Evolutionary conservation across 148 eudicot species (phyloP).

Genomic region (Rhododendron griersonianum): DNA sequence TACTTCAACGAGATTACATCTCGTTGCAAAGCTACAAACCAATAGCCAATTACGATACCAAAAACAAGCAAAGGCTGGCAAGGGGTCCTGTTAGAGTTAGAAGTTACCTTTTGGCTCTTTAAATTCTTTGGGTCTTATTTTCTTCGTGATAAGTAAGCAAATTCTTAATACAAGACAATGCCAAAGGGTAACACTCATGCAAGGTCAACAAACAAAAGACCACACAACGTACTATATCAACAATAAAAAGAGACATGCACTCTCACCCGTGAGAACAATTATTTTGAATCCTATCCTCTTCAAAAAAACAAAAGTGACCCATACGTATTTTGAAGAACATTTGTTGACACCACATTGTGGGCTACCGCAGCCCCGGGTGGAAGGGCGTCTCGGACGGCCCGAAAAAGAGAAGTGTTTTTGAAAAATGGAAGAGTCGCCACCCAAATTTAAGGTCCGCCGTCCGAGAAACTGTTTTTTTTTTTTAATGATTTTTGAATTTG

Average conservation of each 20-base stretch:
- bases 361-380: too few relatives aligned
- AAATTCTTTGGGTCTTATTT: not conserved
- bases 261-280: not conserved
- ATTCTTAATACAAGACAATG: not conserved
- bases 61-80: not conserved
- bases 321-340: not conserved
- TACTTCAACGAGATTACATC: not conserved
- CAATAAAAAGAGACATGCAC: not conserved
- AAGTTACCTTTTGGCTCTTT: not conserved
- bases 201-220: not conserved
- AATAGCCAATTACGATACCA: not conserved
- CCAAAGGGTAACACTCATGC: not conserved
- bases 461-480: too few relatives aligned
- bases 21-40: not conserved
- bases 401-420: too few relatives aligned
- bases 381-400: too few relatives aligned
- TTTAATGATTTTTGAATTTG: too few relatives aligned
- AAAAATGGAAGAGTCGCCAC: too few relatives aligned
- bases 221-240: not conserved
- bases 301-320: not conserved
- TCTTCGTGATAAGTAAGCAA: not conserved
- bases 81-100: not conserved
- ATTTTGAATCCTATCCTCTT: not conserved
- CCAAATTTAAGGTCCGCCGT: too few relatives aligned
- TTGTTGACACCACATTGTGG: not conserved